phyloP scores from a whole-genome alignment of 2,329 filamentous ascomycete species.

The Hypomyces perniciosus region DNA sequence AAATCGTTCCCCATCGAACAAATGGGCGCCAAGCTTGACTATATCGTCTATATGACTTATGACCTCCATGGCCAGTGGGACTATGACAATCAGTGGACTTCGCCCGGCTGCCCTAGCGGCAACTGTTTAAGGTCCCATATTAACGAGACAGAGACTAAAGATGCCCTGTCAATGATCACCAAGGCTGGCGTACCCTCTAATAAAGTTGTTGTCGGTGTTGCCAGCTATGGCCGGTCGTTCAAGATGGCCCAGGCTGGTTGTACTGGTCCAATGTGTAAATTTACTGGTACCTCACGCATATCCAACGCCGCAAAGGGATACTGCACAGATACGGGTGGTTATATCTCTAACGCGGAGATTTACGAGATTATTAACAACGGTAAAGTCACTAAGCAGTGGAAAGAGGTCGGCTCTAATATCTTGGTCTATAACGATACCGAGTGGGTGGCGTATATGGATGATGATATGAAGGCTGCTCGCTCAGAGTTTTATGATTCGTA shows the following conservation, averaged over 20 bases:
- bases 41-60: slow-evolving; percentile 30
- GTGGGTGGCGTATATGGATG: slow-evolving; percentile 22
- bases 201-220: slow-evolving; percentile 23
- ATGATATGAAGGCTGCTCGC: slow-evolving; percentile 15
- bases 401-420: slow-evolving; percentile 11
- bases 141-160: slow-evolving; percentile 23
- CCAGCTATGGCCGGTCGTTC: slow-evolving; percentile 25
- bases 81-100: slow-evolving; percentile 5
- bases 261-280: slow-evolving; percentile 17
- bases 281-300: slow-evolving; percentile 11
- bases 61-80: slow-evolving; percentile 29
- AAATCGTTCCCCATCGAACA: slow-evolving; percentile 23
- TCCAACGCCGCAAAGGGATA: slow-evolving; percentile 10
- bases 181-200: slow-evolving; percentile 21
- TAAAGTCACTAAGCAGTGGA: slow-evolving; percentile 4
- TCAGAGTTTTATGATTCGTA: slow-evolving; percentile 7
- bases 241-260: slow-evolving; percentile 21
- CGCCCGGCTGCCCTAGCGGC: slow-evolving; percentile 14
- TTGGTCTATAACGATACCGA: slow-evolving; percentile 19
- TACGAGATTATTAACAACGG: slow-evolving; percentile 15
- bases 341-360: slow-evolving; percentile 24
- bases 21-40: slow-evolving; percentile 24
- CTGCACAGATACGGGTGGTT: slow-evolving; percentile 23
- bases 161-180: slow-evolving; percentile 24
- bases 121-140: slow-evolving; percentile 9